Conservation (phyloP, 2,329 filamentous ascomycete species). For the Trichophyton simii region DNA sequence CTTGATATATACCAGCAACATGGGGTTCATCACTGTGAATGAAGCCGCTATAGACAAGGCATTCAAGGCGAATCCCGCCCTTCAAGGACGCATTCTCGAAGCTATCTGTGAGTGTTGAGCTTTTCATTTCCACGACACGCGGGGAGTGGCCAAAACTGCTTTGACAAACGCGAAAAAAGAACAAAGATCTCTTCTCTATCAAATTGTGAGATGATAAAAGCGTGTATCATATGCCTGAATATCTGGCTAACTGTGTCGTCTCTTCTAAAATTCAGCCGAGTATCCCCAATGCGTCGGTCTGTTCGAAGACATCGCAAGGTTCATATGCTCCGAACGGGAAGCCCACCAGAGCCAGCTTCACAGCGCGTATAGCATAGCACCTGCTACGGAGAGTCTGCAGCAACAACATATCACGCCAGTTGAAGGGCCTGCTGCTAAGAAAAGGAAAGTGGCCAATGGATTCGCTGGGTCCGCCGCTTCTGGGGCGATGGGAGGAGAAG, state of each 20-base stretch:
- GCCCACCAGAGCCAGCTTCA: conserved; percentile 11
- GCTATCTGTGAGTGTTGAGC: conserved; percentile 27
- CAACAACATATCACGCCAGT: conserved; percentile 14
- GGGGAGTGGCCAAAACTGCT: conserved; percentile 5
- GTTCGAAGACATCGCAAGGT: conserved; percentile 39
- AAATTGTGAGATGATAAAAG: neutral
- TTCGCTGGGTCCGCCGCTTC: conserved; percentile 2
- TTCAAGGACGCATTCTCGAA: conserved; percentile 32
- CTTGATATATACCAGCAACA: conserved; percentile 12
- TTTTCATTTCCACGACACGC: conserved; percentile 9
- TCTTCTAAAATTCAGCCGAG: conserved; percentile 16
- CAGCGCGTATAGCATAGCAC: conserved; percentile 13
- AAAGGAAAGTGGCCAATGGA: conserved; percentile 38
- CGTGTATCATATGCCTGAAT: neutral
- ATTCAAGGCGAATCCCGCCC: conserved; percentile 27
- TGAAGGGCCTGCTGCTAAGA: conserved; percentile 33
- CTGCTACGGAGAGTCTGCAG: conserved; percentile 4
- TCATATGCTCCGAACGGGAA: conserved; percentile 29
- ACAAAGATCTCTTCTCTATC: neutral
- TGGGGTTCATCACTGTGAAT: conserved; percentile 28
- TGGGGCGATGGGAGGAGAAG: conserved; percentile 13
- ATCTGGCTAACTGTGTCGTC: neutral
- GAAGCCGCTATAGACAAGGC: conserved; percentile 26
- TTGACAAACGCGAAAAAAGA: neutral
- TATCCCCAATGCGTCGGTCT: conserved; percentile 30